A percentile compares a stretch with the other conserved stretches of the same genome.
These are phyloP conservation scores for Bipolaris cookei DNA, from an alignment of 2,329 filamentous ascomycete genomes.

Conservation along the genomic window DNA sequence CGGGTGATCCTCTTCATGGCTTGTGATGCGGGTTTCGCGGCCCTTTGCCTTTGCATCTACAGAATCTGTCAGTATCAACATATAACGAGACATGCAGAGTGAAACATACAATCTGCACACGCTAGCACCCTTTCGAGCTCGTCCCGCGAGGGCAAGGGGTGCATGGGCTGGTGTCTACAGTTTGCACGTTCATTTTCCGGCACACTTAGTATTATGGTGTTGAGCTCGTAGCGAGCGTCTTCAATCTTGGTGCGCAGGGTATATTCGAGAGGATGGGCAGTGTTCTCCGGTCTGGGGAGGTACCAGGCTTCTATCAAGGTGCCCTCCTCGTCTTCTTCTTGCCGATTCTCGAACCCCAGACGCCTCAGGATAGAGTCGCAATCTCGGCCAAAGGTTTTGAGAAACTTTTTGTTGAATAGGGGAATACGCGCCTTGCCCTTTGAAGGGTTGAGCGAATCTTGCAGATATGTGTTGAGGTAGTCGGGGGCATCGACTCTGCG, in stretches of 20 bases:
- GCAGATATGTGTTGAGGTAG: conserved; percentile 65
- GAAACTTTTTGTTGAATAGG: conserved; percentile 67
- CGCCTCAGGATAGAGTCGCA: conserved; percentile 64
- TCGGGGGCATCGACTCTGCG: conserved; percentile 61
- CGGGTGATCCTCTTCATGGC: conserved; percentile 47
- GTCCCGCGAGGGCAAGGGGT: conserved; percentile 46
- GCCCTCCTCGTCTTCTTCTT: conserved; percentile 44
- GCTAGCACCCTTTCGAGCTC: conserved; percentile 50
- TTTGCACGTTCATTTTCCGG: conserved; percentile 38
- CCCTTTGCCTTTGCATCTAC: conserved; percentile 36
- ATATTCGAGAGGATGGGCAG: conserved; percentile 28
- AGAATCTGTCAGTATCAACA: conserved; percentile 15
- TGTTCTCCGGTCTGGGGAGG: conserved; percentile 37
- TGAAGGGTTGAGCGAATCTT: conserved; percentile 61
- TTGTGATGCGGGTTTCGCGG: conserved; percentile 36
- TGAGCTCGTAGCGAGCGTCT: conserved; percentile 65
- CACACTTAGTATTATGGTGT: conserved; percentile 56
- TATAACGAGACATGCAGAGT: background rate
- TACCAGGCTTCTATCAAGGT: conserved; percentile 41
- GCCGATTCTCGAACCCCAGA: conserved; percentile 60
- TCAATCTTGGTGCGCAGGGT: conserved; percentile 55
- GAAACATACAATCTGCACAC: conserved; percentile 44
- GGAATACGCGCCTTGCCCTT: conserved; percentile 62
- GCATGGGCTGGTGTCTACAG: conserved; percentile 39
- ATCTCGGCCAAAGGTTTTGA: conserved; percentile 67